Evolutionary conservation across 1,284 basidiomycete genomes (phyloP).

Genomic region (Ustilago esculenta): DNA sequence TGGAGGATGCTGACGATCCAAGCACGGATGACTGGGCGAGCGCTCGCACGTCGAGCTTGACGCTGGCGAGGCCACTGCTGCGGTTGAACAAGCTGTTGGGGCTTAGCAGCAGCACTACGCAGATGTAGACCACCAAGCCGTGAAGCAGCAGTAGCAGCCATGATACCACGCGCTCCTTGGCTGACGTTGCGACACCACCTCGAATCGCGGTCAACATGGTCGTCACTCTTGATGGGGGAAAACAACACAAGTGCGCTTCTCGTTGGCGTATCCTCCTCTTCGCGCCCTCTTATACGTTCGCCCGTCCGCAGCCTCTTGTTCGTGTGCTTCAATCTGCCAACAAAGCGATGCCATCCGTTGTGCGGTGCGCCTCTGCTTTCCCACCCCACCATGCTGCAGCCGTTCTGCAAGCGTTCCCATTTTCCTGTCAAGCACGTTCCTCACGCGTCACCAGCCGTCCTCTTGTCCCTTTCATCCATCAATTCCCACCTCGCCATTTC

Average conservation of each 20-base stretch:
- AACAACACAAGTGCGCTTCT: too few relatives aligned
- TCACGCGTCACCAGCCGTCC: constrained; percentile 25
- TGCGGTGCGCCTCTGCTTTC: too few relatives aligned
- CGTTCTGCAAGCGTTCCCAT: too few relatives aligned
- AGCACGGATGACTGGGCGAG: too few relatives aligned
- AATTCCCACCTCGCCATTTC: too few relatives aligned
- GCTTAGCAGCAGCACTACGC: constrained; percentile 23
- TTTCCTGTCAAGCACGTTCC: too few relatives aligned
- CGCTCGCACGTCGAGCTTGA: constrained; percentile 23
- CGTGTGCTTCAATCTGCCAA: too few relatives aligned
- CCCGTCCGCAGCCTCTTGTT: too few relatives aligned
- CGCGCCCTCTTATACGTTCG: too few relatives aligned
- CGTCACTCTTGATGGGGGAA: not conserved
- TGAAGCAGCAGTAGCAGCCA: constrained; percentile 29
- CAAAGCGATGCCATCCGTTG: not conserved
- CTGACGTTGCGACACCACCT: not conserved
- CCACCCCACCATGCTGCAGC: too few relatives aligned
- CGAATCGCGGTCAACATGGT: constrained; percentile 16
- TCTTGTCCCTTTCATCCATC: constrained; percentile 14
- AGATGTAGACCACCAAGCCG: constrained; percentile 11
- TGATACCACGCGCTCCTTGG: constrained; percentile 27
- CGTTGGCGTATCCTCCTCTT: too few relatives aligned
- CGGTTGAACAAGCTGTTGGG: constrained; percentile 24
- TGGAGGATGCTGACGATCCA: too few relatives aligned
- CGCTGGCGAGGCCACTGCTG: constrained; percentile 28